phyloP scores from a whole-genome alignment of 2,329 filamentous ascomycete species.

The Mycosphaerella sp. region DNA sequence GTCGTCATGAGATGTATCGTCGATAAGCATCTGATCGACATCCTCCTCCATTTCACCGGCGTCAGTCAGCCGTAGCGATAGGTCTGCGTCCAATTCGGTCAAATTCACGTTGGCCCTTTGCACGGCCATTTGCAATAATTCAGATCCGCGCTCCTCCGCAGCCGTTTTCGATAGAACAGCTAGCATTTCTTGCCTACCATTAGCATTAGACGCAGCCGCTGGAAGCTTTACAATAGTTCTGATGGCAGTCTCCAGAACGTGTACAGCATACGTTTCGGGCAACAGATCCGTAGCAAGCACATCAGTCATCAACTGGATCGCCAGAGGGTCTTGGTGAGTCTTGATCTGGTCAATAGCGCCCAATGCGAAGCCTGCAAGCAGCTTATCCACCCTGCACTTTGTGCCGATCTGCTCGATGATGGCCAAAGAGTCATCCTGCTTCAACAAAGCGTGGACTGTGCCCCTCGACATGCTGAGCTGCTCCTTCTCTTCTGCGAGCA shows the following conservation, averaged over 20 bases:
- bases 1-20: slow-evolving; percentile 7
- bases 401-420: slow-evolving; percentile 56
- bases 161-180: neutral
- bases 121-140: slow-evolving; percentile 8
- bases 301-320: slow-evolving; percentile 7
- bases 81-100: slow-evolving; percentile 11
- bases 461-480: slow-evolving; percentile 62
- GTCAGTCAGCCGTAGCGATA: slow-evolving; percentile 13
- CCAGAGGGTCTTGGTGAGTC: neutral
- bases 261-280: slow-evolving; percentile 6
- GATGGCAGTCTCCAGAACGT: slow-evolving; percentile 12
- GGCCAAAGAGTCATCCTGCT: slow-evolving; percentile 53
- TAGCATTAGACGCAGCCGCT: neutral
- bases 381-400: slow-evolving; percentile 61
- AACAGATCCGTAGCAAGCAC: slow-evolving; percentile 5
- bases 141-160: slow-evolving; percentile 5
- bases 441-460: slow-evolving; percentile 63
- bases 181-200: slow-evolving; percentile 8
- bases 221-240: slow-evolving; percentile 2
- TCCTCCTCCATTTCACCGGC: slow-evolving; percentile 4
- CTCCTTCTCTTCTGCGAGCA: slow-evolving; percentile 73
- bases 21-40: neutral
- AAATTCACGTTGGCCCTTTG: slow-evolving; percentile 7
- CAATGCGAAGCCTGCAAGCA: slow-evolving; percentile 65
- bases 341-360: slow-evolving; percentile 51